Percentiles rank a stretch among this genome's conserved stretches.
phyloP scores from a whole-genome alignment of 345 rosid genomes.

The Citrus mangshanensis region DNA sequence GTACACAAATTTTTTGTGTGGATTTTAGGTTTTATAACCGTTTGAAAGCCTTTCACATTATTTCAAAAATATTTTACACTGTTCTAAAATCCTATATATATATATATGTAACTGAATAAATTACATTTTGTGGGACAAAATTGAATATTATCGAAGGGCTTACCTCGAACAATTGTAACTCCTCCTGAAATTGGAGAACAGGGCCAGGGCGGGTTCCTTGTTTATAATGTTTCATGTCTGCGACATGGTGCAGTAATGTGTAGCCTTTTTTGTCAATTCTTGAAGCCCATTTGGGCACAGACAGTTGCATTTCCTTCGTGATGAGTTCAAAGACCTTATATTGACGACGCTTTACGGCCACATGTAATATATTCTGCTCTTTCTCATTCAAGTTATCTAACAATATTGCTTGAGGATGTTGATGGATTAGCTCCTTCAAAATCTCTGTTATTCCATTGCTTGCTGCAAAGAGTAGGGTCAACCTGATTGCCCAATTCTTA shows the following conservation, averaged over 20 bases:
- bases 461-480: neutral
- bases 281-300: neutral
- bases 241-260: neutral
- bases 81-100: no score
- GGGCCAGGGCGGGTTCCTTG: neutral
- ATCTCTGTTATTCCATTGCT: neutral
- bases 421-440: neutral
- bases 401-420: neutral
- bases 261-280: neutral
- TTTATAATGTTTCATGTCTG: neutral
- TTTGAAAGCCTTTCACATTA: no score
- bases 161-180: neutral
- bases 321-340: neutral
- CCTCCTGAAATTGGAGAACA: slow-evolving; percentile 1
- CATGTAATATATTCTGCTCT: neutral
- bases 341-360: neutral
- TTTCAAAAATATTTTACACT: no score
- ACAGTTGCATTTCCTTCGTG: neutral
- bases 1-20: no score
- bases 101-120: no score
- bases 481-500: no score
- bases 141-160: neutral
- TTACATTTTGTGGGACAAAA: no score
- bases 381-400: neutral
- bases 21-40: no score